Percentiles rank a stretch among this genome's conserved stretches.
Conservation (phyloP, 306 rosid species). For the Corylus heterophylla region DNA sequence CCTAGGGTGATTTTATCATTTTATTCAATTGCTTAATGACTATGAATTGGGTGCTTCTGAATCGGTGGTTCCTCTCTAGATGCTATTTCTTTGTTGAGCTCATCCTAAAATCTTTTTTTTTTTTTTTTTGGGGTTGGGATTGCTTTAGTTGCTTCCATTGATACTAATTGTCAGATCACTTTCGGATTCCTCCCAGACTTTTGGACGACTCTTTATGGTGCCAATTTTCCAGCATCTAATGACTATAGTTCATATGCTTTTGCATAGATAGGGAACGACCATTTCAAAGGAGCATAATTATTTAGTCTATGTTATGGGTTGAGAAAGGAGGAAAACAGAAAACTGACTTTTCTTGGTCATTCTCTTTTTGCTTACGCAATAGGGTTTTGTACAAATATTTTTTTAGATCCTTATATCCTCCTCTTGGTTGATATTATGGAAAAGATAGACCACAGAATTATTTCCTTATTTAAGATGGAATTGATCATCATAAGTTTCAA, state of each 20-base stretch:
- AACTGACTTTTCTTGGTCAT: neutral
- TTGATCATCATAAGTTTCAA: neutral
- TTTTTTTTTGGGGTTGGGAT: neutral
- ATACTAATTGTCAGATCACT: no score
- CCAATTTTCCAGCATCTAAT: no score
- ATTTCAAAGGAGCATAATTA: no score
- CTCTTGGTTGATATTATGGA: neutral
- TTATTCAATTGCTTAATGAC: no score
- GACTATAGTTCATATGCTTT: no score
- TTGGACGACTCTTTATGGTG: no score
- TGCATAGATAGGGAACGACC: no score
- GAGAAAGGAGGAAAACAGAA: neutral
- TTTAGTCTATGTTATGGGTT: no score
- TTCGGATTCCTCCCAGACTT: no score
- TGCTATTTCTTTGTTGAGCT: neutral
- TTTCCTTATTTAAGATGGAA: neutral
- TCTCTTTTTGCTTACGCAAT: neutral
- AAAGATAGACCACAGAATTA: neutral
- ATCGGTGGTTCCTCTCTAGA: neutral
- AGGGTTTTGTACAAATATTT: neutral
- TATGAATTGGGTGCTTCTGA: neutral
- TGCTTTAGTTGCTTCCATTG: neutral
- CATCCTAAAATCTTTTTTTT: neutral
- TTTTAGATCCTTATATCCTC: neutral
- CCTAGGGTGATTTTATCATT: no score